Evolutionary conservation across 306 rosid species (phyloP), one percentile per base, ranked within the genome.

Genomic region (Phaseolus lunatus): DNA sequence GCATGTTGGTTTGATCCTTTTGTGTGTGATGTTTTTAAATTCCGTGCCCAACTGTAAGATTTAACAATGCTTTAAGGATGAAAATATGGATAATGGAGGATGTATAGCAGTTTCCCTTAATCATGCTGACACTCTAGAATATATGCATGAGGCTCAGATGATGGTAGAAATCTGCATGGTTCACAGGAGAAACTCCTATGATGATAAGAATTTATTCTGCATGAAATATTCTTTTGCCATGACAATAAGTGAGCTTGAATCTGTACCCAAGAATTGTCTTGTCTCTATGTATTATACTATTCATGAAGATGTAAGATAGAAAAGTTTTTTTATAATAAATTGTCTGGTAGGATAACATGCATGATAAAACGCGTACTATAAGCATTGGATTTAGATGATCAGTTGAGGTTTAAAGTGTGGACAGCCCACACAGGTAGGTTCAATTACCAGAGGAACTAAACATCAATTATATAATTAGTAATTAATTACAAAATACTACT

Each of bases 51-150:
- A 52, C 37, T 63, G 20, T 52, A 75, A 76, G 19, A 50, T 47
- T 77, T 72, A 63, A 47, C 57, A 13, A 53, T 75, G 56, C 64
- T 19, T 71, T 58, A 58, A 29, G 68, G 70, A 67, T 9, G 73
- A 66, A 61, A 56, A 48, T 26, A 47, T 59, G 49, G 18, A 61
- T 61, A 31, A 26, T 27, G 19, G 20, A 59, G 18, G n/a, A 54
- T 9, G 31, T 9, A 3, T 50, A 54, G 61, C 5, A 1, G 61
- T 54, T 54, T 54, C 29, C 61, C 31, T 54, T 54, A 54, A 54
- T 20, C 16, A 20, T 49, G 56, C 11, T 49, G 8, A 7, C 11
- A n/a, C 23, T 47, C 52, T 49, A 16, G 23, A 49, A 49, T 49
- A 53, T 53, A 53, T 53, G 59, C 59, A 22, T 19, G 63, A 10